phyloP scores from a whole-genome alignment of 345 rosid species.

The Xanthoceras sorbifolium region DNA sequence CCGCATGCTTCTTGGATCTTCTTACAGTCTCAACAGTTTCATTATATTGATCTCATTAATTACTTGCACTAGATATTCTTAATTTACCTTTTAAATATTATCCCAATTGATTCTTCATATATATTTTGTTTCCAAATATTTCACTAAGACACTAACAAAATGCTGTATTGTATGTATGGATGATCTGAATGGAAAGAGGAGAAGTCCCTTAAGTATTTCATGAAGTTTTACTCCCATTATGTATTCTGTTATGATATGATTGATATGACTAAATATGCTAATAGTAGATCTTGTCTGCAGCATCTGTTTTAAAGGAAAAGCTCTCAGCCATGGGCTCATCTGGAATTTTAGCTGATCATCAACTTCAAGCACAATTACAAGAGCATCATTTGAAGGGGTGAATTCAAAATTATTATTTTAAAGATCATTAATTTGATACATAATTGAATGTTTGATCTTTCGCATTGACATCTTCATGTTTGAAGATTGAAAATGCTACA shows the following conservation, averaged over 20 bases:
- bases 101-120: background rate
- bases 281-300: conserved; percentile 55
- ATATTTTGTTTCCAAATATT: background rate
- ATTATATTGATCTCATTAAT: background rate
- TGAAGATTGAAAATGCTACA: conserved; percentile 14
- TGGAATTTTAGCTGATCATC: conserved; percentile 98
- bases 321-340: conserved; percentile 91
- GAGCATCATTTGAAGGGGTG: conserved; percentile 92
- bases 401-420: conserved; percentile 24
- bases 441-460: conserved; percentile 3
- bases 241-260: conserved; percentile 3
- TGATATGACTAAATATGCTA: conserved; percentile 29
- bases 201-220: conserved; percentile 5
- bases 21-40: no score
- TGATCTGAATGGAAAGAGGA: conserved; percentile 12
- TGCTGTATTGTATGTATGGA: background rate
- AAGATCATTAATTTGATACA: background rate
- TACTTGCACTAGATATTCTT: background rate
- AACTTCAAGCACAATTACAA: conserved; percentile 92
- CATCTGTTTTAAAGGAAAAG: conserved; percentile 88
- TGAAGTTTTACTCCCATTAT: background rate
- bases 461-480: conserved; percentile 12
- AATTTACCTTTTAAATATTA: background rate
- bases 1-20: no score
- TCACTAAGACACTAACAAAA: background rate